Percentiles rank a stretch among this genome's conserved stretches.
These are phyloP conservation scores for Fusarium aywerte DNA, from an alignment of 2,329 filamentous ascomycete genomes.

Conservation along the genomic window DNA sequence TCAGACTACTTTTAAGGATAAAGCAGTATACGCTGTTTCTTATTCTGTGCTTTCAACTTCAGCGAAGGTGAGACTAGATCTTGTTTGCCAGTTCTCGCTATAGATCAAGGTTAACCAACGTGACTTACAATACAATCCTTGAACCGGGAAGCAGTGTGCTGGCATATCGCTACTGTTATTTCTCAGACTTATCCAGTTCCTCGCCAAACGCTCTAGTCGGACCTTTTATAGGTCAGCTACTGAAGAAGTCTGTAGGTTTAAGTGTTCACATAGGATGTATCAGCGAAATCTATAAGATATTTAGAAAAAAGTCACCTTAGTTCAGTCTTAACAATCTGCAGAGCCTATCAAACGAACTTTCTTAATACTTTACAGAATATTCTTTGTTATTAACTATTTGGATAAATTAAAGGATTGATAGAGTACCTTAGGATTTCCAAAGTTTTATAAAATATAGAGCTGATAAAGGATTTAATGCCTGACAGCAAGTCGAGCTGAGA, in stretches of 20 bases:
- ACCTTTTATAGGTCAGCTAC: not conserved
- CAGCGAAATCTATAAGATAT: not conserved
- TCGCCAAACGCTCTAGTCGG: not conserved
- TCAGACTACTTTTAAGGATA: not conserved
- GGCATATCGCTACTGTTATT: not conserved
- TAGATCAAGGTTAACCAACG: not conserved
- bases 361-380: not conserved
- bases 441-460: not conserved
- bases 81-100: fast-evolving
- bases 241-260: not conserved
- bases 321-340: not conserved
- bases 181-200: not conserved
- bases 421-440: not conserved
- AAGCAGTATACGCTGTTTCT: conserved; percentile 1
- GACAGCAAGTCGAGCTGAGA: not conserved
- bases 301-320: not conserved
- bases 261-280: not conserved
- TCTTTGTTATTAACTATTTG: not conserved
- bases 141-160: not conserved
- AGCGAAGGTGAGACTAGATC: not conserved
- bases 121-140: not conserved
- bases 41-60: not conserved
- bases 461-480: not conserved
- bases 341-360: fast-evolving
- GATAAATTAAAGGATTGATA: not conserved